Conservation (phyloP, 352 stramenopile species). For the Phytophthora brassicae region DNA sequence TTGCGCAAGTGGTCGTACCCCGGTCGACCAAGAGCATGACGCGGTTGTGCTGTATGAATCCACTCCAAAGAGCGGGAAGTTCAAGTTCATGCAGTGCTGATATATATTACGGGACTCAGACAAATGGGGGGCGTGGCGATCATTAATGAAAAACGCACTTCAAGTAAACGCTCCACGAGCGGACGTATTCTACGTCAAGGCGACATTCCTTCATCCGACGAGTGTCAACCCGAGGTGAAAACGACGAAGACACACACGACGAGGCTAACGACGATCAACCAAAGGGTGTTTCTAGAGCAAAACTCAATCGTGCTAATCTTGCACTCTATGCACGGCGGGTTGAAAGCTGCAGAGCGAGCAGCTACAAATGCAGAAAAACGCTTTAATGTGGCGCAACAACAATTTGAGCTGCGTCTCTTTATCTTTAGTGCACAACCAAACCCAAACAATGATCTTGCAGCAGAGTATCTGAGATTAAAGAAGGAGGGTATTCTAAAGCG, state of each 20-base stretch:
- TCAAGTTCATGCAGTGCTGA: conserved; percentile 16
- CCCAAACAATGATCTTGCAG: neutral
- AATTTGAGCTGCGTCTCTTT: neutral
- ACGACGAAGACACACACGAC: too few relatives aligned
- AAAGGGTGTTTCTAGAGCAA: neutral
- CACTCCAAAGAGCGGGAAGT: neutral
- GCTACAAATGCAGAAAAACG: neutral
- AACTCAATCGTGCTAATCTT: neutral
- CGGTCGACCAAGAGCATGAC: conserved; percentile 9
- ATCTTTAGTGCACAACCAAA: neutral
- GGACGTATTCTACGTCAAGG: neutral
- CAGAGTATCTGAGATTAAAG: neutral
- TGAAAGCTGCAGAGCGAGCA: neutral
- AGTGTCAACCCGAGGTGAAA: too few relatives aligned
- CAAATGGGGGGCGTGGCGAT: conserved; percentile 7
- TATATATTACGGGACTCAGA: conserved; percentile 4
- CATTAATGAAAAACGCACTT: neutral
- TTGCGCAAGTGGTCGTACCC: neutral
- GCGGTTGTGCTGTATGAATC: conserved; percentile 9
- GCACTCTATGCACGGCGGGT: neutral
- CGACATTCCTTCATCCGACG: too few relatives aligned
- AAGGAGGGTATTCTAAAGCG: neutral
- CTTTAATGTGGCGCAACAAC: neutral
- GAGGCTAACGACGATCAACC: too few relatives aligned
- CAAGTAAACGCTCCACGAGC: neutral